A percentile compares a stretch with the other conserved stretches of the same genome.
Conservation (phyloP, 352 stramenopile genomes). For the Globisporangium ultimum region DNA sequence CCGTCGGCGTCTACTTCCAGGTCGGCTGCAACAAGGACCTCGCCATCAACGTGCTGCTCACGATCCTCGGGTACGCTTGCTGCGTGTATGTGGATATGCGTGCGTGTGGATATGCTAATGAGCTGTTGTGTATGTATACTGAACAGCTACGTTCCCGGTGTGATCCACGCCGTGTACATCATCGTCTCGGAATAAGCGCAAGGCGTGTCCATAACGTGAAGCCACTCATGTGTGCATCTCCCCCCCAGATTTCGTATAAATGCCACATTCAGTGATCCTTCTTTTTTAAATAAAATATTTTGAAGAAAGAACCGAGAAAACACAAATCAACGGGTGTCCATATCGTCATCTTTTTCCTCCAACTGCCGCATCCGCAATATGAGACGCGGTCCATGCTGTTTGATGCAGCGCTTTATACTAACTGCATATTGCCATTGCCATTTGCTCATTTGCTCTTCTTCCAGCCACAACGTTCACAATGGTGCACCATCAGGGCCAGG, state of each 20-base stretch:
- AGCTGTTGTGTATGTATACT: no score
- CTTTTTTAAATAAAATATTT: slow-evolving; percentile 7
- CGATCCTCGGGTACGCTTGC: slow-evolving; percentile 31
- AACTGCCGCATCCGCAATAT: not conserved
- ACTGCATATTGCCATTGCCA: not conserved
- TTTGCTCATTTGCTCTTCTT: not conserved
- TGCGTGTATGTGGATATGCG: not conserved
- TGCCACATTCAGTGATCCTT: not conserved
- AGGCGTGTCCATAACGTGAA: no score
- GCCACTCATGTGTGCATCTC: not conserved
- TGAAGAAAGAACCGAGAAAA: not conserved
- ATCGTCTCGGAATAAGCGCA: slow-evolving; percentile 50
- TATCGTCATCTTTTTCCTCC: no score
- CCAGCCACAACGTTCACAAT: not conserved
- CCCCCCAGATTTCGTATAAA: not conserved
- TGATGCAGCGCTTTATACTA: no score
- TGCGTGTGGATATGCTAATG: no score
- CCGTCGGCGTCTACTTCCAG: no score
- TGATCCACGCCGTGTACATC: slow-evolving; percentile 76
- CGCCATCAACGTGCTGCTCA: slow-evolving; percentile 57
- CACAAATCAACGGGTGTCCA: no score
- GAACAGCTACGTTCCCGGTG: slow-evolving; percentile 60
- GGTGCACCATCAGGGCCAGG: no score
- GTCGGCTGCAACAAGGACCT: slow-evolving; percentile 7
- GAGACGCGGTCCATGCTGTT: no score